These are phyloP conservation scores for Begonia peltatifolia DNA, from an alignment of 306 rosid species.

Conservation along the genomic window DNA sequence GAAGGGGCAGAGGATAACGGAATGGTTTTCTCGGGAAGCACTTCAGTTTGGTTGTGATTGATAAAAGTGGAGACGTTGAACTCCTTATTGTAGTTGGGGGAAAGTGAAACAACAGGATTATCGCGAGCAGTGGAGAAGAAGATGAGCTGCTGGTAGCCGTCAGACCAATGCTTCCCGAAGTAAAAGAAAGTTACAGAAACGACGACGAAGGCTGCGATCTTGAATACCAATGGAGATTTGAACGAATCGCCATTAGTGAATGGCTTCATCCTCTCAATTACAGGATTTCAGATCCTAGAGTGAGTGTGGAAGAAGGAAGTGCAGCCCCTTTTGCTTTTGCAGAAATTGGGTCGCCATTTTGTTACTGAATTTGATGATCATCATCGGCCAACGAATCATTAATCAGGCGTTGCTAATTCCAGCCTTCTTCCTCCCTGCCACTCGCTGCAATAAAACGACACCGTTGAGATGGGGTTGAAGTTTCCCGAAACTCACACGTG, in stretches of 20 bases:
- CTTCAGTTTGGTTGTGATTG: constrained; percentile 13
- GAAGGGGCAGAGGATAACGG: constrained; percentile 57
- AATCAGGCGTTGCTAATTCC: too few species aligned
- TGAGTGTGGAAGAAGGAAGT: too few species aligned
- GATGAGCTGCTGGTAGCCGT: constrained; percentile 55
- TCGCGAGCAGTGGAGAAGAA: constrained; percentile 31
- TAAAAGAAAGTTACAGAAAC: constrained; percentile 46
- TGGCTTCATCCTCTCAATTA: constrained; percentile 19
- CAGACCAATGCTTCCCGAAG: constrained; percentile 70
- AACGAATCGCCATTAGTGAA: constrained; percentile 26
- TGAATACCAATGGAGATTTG: constrained; percentile 16
- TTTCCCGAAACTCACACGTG: too few species aligned
- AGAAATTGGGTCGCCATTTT: too few species aligned
- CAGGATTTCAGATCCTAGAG: constrained; percentile 4
- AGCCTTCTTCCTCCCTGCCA: too few species aligned
- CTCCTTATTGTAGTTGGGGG: constrained; percentile 40
- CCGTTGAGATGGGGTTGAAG: too few species aligned
- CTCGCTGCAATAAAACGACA: too few species aligned
- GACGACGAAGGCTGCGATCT: constrained; percentile 31
- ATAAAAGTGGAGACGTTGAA: constrained; percentile 38
- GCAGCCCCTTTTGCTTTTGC: too few species aligned
- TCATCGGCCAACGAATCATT: too few species aligned
- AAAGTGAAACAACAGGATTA: constrained; percentile 27
- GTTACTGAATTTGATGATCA: too few species aligned
- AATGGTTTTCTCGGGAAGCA: constrained; percentile 15